A percentile compares a stretch with the other conserved stretches of the same genome.
phyloP scores from a whole-genome alignment of 2,329 filamentous ascomycete species.

The Fusarium transvaalense region DNA sequence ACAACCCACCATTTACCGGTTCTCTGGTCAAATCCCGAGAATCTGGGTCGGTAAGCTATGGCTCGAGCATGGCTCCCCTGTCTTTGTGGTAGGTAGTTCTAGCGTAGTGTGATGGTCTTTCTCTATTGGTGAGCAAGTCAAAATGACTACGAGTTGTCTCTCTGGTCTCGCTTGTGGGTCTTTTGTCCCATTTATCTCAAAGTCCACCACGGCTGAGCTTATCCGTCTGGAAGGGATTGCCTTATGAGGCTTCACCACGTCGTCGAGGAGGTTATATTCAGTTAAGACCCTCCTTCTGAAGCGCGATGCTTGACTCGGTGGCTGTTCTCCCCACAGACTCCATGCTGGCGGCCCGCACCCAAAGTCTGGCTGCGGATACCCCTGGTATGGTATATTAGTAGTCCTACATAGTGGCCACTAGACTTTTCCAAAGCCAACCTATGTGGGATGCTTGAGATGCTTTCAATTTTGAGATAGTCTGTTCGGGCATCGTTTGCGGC shows the following conservation, averaged over 20 bases:
- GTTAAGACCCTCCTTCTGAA: constrained; percentile 32
- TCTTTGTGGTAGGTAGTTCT: constrained; percentile 37
- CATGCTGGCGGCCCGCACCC: constrained; percentile 45
- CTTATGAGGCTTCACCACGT: constrained; percentile 23
- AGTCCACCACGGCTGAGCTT: constrained; percentile 31
- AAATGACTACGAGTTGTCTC: constrained; percentile 1
- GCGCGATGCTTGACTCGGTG: constrained; percentile 34
- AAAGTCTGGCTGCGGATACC: constrained; percentile 39
- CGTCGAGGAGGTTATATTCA: constrained; percentile 19
- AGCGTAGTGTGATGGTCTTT: constrained; percentile 22
- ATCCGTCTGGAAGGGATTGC: constrained; percentile 18
- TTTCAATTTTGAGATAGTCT: constrained; percentile 20
- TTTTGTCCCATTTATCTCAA: constrained; percentile 5
- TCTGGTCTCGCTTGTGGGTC: not conserved
- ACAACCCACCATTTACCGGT: constrained; percentile 48
- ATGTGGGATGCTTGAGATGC: constrained; percentile 28
- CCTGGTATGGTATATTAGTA: constrained; percentile 24
- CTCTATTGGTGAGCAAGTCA: constrained; percentile 1
- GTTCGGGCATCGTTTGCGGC: constrained; percentile 23
- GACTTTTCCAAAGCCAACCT: constrained; percentile 12
- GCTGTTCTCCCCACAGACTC: constrained; percentile 38
- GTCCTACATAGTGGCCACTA: constrained; percentile 18
- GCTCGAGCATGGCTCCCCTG: constrained; percentile 50
- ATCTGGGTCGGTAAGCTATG: constrained; percentile 54
- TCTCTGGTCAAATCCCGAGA: constrained; percentile 52